phyloP scores from a whole-genome alignment of 2,329 filamentous ascomycete species.

The Pezicula rhizophila region DNA sequence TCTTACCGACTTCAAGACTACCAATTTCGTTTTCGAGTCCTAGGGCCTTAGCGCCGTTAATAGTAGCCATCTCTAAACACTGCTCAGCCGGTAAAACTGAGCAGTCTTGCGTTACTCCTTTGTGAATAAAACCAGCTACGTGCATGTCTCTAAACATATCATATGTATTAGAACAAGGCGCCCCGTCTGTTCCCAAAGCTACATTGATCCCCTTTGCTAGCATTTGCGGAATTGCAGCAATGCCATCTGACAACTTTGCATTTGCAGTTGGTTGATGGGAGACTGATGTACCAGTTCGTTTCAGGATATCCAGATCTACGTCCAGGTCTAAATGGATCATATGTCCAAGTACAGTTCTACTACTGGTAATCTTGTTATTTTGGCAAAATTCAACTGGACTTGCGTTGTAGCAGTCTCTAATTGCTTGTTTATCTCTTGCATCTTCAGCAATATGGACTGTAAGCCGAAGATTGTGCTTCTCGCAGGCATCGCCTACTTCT shows the following conservation, averaged over 20 bases:
- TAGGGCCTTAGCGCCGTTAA: slow-evolving; percentile 10
- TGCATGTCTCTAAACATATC: background rate
- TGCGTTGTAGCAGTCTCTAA: background rate
- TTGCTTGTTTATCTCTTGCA: background rate
- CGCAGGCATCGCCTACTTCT: background rate
- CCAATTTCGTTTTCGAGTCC: slow-evolving; percentile 7
- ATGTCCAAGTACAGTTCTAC: background rate
- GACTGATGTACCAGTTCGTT: background rate
- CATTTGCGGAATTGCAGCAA: slow-evolving; percentile 5
- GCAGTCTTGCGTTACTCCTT: background rate
- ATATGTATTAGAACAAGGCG: background rate
- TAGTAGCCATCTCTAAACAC: slow-evolving; percentile 11
- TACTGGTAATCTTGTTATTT: background rate
- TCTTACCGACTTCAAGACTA: slow-evolving; percentile 39
- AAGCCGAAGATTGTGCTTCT: background rate
- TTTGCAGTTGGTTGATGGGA: slow-evolving; percentile 9
- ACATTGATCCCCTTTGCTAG: slow-evolving; percentile 1
- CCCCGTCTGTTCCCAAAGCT: background rate
- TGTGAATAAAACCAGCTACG: background rate
- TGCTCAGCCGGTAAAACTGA: background rate
- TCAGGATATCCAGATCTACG: background rate
- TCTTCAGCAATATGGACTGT: background rate
- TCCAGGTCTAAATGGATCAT: background rate
- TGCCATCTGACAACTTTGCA: slow-evolving; percentile 5
- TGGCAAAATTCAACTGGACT: background rate